Evolutionary conservation across 2,329 filamentous ascomycete genomes (phyloP).

Genomic region (Stemphylium vesicarium): DNA sequence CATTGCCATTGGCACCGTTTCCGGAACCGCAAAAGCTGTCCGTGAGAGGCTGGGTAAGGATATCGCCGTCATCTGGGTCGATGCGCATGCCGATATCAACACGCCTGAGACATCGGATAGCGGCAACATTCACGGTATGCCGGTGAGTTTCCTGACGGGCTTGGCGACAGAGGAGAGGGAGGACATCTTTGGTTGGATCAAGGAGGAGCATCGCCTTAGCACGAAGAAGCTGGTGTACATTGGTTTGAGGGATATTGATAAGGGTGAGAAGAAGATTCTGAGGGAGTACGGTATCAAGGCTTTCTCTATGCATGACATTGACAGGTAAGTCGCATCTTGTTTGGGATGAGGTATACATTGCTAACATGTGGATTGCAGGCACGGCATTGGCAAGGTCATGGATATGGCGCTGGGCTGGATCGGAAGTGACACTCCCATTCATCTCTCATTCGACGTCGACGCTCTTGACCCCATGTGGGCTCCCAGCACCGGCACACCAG

Average conservation of each 20-base stretch:
- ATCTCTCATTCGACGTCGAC: conserved; percentile 96
- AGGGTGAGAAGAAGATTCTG: conserved; percentile 91
- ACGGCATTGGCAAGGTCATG: conserved; percentile 94
- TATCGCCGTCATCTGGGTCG: conserved; percentile 97
- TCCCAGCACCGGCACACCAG: conserved; percentile 92
- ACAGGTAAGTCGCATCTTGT: conserved; percentile 64
- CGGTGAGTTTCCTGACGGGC: conserved; percentile 87
- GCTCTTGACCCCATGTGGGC: conserved; percentile 96
- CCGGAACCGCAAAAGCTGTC: conserved; percentile 83
- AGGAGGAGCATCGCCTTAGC: conserved; percentile 72
- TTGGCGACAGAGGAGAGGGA: conserved; percentile 76
- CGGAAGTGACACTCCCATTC: conserved; percentile 91
- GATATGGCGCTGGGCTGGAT: conserved; percentile 99
- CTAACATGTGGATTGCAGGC: conserved; percentile 53
- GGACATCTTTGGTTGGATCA: conserved; percentile 89
- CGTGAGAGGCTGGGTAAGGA: conserved; percentile 82
- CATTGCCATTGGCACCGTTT: conserved; percentile 92
- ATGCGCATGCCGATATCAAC: conserved; percentile 98
- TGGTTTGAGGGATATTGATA: conserved; percentile 88
- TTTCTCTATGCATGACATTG: conserved; percentile 98
- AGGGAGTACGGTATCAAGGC: conserved; percentile 90
- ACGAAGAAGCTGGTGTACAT: conserved; percentile 94
- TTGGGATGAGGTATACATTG: not conserved
- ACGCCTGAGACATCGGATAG: conserved; percentile 87
- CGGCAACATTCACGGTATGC: conserved; percentile 98